These are phyloP conservation scores for Serendipita sp. DNA, from an alignment of 768 basidiomycete species.

Conservation along the genomic window DNA sequence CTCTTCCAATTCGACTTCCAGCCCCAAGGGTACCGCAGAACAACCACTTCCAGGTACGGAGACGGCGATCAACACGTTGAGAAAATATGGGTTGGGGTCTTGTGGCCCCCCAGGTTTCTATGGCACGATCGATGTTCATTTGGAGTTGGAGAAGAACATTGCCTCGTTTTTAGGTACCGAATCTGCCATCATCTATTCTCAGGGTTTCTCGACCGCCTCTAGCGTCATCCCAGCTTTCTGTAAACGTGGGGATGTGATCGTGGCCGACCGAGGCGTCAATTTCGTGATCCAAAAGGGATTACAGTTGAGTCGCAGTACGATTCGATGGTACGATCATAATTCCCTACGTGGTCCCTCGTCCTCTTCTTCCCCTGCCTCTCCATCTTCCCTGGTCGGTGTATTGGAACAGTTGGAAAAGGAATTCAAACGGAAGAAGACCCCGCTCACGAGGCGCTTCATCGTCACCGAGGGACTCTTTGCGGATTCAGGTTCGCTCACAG, in stretches of 20 bases:
- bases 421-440: slow-evolving; percentile 61
- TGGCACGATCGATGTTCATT: slow-evolving; percentile 88
- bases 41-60: slow-evolving; percentile 31
- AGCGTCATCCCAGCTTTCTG: slow-evolving; percentile 95
- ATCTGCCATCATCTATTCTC: slow-evolving; percentile 80
- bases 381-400: slow-evolving; percentile 63
- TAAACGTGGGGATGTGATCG: slow-evolving; percentile 93
- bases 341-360: slow-evolving; percentile 38
- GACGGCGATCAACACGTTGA: slow-evolving; percentile 64
- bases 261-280: slow-evolving; percentile 94
- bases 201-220: slow-evolving; percentile 79
- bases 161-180: slow-evolving; percentile 85
- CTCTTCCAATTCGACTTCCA: not conserved
- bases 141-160: slow-evolving; percentile 73
- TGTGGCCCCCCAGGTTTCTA: slow-evolving; percentile 98
- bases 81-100: slow-evolving; percentile 82
- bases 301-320: slow-evolving; percentile 77
- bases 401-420: slow-evolving; percentile 76
- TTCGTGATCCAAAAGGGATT: slow-evolving; percentile 94
- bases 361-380: not conserved
- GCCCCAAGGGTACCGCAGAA: not conserved
- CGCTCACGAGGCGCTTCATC: slow-evolving; percentile 83
- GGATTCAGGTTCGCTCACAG: slow-evolving; percentile 81
- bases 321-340: slow-evolving; percentile 95
- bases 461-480: slow-evolving; percentile 96